phyloP scores from a whole-genome alignment of 2,329 filamentous ascomycete species.

The Exophiala sideris region DNA sequence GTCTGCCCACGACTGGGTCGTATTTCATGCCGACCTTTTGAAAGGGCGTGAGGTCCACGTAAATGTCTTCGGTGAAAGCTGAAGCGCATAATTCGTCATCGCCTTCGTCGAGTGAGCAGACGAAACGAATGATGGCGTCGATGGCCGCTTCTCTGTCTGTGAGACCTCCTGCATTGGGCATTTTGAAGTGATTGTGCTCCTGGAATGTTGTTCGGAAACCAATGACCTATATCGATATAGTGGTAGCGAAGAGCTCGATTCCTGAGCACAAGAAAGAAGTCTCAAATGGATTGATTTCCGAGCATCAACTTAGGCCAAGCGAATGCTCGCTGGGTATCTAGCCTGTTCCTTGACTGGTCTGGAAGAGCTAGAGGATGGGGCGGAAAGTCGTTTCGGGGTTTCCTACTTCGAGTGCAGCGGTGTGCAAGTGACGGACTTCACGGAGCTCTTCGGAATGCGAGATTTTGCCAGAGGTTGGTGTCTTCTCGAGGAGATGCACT shows the following conservation, averaged over 20 bases:
- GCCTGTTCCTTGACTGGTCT: background rate
- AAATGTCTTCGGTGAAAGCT: slow-evolving; percentile 10
- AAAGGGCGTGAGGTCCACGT: slow-evolving; percentile 7
- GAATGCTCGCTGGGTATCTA: too few relatives aligned
- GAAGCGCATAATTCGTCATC: slow-evolving; percentile 11
- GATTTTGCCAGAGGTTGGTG: background rate
- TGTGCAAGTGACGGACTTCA: background rate
- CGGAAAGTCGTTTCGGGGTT: too few relatives aligned
- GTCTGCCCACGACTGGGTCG: slow-evolving; percentile 1
- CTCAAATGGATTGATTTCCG: too few relatives aligned
- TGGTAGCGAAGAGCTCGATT: background rate
- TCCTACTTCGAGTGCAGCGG: background rate
- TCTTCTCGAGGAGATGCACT: background rate
- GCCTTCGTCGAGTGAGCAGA: slow-evolving; percentile 13
- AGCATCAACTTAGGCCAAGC: too few relatives aligned
- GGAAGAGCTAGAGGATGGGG: background rate
- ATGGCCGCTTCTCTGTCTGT: slow-evolving; percentile 17
- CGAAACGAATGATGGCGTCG: slow-evolving; percentile 17
- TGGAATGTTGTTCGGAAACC: background rate
- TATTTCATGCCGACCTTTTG: slow-evolving; percentile 1
- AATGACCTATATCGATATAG: background rate
- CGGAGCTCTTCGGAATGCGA: background rate
- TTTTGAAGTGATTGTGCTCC: background rate
- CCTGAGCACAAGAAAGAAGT: background rate
- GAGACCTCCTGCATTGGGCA: slow-evolving; percentile 18